phyloP scores from a whole-genome alignment of 768 basidiomycete species.

The Suillus cothurnatus region DNA sequence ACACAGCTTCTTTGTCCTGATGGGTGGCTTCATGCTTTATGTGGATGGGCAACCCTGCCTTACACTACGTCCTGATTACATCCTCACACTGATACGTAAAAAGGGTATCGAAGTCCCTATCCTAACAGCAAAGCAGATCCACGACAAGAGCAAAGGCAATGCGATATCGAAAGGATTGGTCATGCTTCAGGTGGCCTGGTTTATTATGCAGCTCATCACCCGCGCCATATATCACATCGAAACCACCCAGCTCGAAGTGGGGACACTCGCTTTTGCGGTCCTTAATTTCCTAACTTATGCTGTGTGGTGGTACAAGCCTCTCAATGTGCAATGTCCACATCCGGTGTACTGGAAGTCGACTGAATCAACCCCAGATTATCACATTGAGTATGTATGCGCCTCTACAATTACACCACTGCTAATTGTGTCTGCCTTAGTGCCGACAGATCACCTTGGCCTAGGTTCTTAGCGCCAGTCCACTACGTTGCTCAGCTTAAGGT shows the following conservation, averaged over 20 bases:
- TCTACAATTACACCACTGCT: background rate
- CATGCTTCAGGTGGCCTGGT: constrained; percentile 39
- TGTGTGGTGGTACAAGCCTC: background rate
- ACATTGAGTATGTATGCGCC: background rate
- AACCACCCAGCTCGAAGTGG: background rate
- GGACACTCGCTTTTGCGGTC: background rate
- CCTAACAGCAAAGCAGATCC: constrained; percentile 18
- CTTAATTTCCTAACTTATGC: background rate
- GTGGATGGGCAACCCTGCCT: background rate
- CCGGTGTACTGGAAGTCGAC: background rate
- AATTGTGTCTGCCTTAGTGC: background rate
- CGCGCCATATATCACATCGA: background rate
- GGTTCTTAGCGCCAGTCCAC: too few species aligned
- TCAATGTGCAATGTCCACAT: background rate
- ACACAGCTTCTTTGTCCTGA: constrained; percentile 7
- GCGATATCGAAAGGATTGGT: constrained; percentile 14
- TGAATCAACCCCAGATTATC: background rate
- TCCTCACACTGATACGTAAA: background rate
- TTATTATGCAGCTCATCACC: constrained; percentile 18
- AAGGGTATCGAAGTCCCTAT: background rate
- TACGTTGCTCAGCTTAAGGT: too few species aligned
- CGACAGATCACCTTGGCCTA: too few species aligned
- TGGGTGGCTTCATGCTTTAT: constrained; percentile 24
- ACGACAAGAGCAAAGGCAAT: constrained; percentile 37
- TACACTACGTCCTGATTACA: background rate